Percentiles rank a stretch among this genome's conserved stretches.
phyloP scores from a whole-genome alignment of 2,329 filamentous ascomycete genomes.

The Monilinia fructigena region DNA sequence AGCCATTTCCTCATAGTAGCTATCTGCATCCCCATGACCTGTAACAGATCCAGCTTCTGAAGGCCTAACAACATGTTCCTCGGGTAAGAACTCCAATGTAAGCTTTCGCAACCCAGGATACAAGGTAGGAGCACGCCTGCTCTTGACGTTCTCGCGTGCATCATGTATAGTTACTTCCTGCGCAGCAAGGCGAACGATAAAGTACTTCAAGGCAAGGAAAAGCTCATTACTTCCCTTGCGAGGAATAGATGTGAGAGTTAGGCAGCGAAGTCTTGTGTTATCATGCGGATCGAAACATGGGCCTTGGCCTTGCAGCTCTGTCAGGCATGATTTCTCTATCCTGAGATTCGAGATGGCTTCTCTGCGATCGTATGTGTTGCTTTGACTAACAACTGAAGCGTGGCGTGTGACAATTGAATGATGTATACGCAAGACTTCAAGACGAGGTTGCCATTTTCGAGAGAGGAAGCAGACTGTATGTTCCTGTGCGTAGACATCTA shows the following conservation, averaged over 20 bases:
- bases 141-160: constrained; percentile 27
- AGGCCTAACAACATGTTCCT: neutral
- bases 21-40: constrained; percentile 35
- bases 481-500: neutral
- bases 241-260: constrained; percentile 56
- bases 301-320: constrained; percentile 41
- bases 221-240: constrained; percentile 52
- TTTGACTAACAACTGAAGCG: constrained; percentile 41
- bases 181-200: constrained; percentile 48
- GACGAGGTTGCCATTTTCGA: constrained; percentile 39
- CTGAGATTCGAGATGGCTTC: constrained; percentile 36
- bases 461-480: neutral
- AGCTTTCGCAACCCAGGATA: constrained; percentile 54
- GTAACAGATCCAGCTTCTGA: constrained; percentile 27
- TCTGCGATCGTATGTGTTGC: constrained; percentile 1
- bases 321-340: constrained; percentile 42
- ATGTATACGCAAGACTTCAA: constrained; percentile 55
- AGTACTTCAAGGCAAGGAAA: constrained; percentile 48
- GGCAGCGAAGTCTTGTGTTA: constrained; percentile 53
- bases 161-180: constrained; percentile 51
- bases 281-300: constrained; percentile 55
- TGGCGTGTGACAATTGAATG: constrained; percentile 60
- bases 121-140: constrained; percentile 42
- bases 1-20: constrained; percentile 25
- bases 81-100: constrained; percentile 51